Percentiles rank a stretch among this genome's conserved stretches.
phyloP scores from a whole-genome alignment of 2,329 filamentous ascomycete genomes.

The Phaeophleospora eucalypticola region DNA sequence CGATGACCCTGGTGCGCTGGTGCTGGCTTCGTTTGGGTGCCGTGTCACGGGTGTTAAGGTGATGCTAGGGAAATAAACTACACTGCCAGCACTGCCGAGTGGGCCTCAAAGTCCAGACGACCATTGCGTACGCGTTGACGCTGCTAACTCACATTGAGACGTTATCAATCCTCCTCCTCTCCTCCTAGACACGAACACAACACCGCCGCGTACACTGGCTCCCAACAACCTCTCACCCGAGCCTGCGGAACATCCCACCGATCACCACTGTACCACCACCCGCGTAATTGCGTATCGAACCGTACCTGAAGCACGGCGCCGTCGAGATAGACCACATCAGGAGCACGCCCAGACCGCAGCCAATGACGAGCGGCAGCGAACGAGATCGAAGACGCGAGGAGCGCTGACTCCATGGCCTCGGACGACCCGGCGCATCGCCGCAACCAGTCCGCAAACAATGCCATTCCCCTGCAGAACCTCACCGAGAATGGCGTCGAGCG shows the following conservation, averaged over 20 bases:
- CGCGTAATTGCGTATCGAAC: not conserved
- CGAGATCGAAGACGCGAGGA: conserved; percentile 6
- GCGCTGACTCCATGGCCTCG: conserved; percentile 43
- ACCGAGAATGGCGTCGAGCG: conserved; percentile 24
- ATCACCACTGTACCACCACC: not conserved
- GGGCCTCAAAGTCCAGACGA: too few species aligned
- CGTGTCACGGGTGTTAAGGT: too few species aligned
- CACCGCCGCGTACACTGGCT: not conserved
- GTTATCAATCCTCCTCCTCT: not conserved
- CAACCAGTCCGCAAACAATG: conserved; percentile 46
- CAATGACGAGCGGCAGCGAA: conserved; percentile 5
- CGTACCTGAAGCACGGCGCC: not conserved
- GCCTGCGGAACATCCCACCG: too few species aligned
- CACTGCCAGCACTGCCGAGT: too few species aligned
- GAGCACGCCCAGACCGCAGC: not conserved
- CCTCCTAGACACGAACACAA: not conserved
- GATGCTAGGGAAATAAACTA: too few species aligned
- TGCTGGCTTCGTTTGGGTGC: too few species aligned
- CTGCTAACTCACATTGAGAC: too few species aligned
- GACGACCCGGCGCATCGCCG: conserved; percentile 45
- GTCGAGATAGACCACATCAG: not conserved
- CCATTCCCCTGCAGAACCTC: conserved; percentile 66
- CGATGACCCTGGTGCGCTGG: too few species aligned
- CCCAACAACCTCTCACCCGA: not conserved
- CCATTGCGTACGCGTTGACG: too few species aligned